Evolutionary conservation across 331 rosid species (phyloP).

Genomic region (Quercus lobata): DNA sequence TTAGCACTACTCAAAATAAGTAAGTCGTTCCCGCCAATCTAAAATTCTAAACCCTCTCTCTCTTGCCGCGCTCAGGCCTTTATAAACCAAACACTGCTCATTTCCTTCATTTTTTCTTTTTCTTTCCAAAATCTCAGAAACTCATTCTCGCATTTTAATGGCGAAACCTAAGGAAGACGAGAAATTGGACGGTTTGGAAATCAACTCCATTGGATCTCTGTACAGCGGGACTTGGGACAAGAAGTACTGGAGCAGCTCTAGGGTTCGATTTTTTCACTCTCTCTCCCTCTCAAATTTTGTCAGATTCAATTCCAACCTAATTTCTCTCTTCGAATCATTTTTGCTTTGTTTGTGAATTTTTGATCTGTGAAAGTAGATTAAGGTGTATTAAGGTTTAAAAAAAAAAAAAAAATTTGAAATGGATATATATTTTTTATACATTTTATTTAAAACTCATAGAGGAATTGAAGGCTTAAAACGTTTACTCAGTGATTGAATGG

Average conservation of each 20-base stretch:
- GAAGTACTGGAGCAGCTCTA: conserved; percentile 91
- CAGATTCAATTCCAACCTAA: neutral
- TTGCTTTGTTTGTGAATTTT: neutral
- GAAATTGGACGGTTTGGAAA: conserved; percentile 55
- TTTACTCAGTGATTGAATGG: no score
- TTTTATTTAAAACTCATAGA: no score
- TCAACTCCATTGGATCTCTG: conserved; percentile 73
- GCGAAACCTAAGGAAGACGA: conserved; percentile 33
- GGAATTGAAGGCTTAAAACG: no score
- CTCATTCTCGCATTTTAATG: conserved; percentile 21
- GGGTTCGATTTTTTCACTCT: conserved; percentile 50
- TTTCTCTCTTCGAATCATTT: neutral
- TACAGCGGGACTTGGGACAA: conserved; percentile 79
- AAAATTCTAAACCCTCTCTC: neutral
- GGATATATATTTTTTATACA: no score
- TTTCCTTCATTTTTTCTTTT: neutral
- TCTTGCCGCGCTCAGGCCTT: neutral
- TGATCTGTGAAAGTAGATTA: no score
- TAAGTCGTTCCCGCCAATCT: conserved; percentile 31
- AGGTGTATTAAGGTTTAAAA: no score
- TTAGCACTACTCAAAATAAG: neutral
- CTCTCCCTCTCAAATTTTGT: neutral
- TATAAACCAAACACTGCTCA: neutral
- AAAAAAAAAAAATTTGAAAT: no score
- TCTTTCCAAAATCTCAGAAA: neutral